Percentiles rank a stretch among this genome's conserved stretches.
phyloP scores from a whole-genome alignment of 257 asterid genomes.

The Asclepias syriaca region DNA sequence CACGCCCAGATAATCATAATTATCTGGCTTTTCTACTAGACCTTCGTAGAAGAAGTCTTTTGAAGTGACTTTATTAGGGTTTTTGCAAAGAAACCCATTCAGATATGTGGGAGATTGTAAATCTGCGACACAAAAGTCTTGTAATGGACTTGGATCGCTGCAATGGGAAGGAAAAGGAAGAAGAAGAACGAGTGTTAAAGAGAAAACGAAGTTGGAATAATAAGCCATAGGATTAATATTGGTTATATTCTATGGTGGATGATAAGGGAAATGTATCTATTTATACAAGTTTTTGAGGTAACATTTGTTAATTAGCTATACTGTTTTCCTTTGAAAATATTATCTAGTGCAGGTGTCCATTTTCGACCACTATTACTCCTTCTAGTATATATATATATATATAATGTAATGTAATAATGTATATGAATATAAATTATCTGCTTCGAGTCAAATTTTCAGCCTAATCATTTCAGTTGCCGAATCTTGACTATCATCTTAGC shows the following conservation, averaged over 20 bases:
- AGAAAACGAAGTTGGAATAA: background rate
- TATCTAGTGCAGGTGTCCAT: background rate
- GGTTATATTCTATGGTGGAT: too few relatives aligned
- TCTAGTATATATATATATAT: too few relatives aligned
- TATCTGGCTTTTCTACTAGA: constrained; percentile 28
- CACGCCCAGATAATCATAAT: constrained; percentile 25
- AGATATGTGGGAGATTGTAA: constrained; percentile 10
- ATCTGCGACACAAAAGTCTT: constrained; percentile 54
- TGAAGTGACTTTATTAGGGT: constrained; percentile 32
- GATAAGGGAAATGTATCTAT: background rate
- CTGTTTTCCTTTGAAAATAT: background rate
- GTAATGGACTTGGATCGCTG: constrained; percentile 52
- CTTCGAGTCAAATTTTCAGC: background rate
- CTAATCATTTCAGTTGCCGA: background rate
- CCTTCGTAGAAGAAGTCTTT: constrained; percentile 57
- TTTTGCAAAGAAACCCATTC: constrained; percentile 64
- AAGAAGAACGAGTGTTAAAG: constrained; percentile 19
- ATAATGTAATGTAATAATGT: too few relatives aligned
- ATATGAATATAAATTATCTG: too few relatives aligned
- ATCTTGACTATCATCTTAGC: background rate
- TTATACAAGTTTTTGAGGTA: background rate
- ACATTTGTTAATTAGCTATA: too few relatives aligned
- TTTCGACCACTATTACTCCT: too few relatives aligned
- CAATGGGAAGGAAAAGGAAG: constrained; percentile 30
- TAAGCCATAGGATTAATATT: background rate